Evolutionary conservation across 106 monocot species (phyloP).

Genomic region (Phalaenopsis aphrodite): DNA sequence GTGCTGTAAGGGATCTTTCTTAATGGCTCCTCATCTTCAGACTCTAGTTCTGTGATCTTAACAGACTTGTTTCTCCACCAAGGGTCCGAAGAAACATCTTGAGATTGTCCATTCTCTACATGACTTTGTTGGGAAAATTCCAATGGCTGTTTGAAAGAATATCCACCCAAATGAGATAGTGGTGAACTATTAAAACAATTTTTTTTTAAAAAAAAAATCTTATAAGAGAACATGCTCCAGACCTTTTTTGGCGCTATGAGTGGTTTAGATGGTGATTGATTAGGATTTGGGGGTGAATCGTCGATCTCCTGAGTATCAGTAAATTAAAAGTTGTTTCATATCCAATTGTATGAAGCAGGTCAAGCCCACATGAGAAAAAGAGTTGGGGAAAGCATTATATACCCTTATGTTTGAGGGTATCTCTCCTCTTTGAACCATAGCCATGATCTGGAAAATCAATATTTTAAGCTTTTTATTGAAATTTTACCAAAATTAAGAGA

Average conservation of each 20-base stretch:
- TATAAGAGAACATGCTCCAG: neutral
- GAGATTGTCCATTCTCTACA: slow-evolving; percentile 1
- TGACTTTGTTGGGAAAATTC: slow-evolving; percentile 16
- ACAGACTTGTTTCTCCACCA: slow-evolving; percentile 40
- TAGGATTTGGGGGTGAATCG: slow-evolving; percentile 58
- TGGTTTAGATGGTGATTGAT: slow-evolving; percentile 42
- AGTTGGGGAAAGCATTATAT: neutral
- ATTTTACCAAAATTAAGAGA: too few species aligned
- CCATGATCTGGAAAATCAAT: slow-evolving; percentile 39
- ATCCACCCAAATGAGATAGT: too few species aligned
- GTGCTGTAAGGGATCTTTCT: slow-evolving; percentile 17
- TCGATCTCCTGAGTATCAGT: slow-evolving; percentile 40
- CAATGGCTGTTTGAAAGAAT: slow-evolving; percentile 31
- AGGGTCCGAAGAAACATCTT: slow-evolving; percentile 30
- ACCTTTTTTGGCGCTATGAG: slow-evolving; percentile 48
- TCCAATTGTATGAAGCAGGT: neutral
- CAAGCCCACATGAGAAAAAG: neutral
- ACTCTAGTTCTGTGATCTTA: slow-evolving; percentile 56
- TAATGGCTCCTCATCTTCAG: too few species aligned
- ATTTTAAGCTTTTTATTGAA: too few species aligned
- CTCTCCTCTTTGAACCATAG: slow-evolving; percentile 62
- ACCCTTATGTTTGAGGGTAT: slow-evolving; percentile 61
- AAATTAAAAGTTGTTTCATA: neutral
- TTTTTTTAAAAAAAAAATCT: too few species aligned
- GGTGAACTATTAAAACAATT: too few species aligned